Evolutionary conservation across 2,329 filamentous ascomycete species (phyloP), one percentile per base, ranked within the genome.

Genomic region (Fusarium acutatum): DNA sequence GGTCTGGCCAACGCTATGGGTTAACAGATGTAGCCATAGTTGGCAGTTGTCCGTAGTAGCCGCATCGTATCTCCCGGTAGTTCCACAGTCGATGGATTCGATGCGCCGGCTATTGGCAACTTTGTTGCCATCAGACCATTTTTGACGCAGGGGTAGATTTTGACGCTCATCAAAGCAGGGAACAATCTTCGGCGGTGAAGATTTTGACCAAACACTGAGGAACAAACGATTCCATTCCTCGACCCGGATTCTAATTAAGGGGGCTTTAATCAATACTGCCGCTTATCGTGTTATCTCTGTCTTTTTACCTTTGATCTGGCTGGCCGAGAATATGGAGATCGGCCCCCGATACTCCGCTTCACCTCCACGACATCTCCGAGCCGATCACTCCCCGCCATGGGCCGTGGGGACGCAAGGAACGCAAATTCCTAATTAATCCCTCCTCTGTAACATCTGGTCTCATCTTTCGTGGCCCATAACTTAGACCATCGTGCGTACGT

Each of bases 101-200:
- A 58, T 57, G 57, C 49, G 47, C 66, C 65, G 49, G 49, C 66
- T 71, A 73, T 58, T 67, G 71, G 69, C 69, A 73, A 67, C 60
- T 61, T 35, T 47, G 57, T 67, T 60, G 49, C 71, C 64, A 75
- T 75, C 73, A 75, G 73, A 59, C 73, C 73, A 75, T 75, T 72
- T 65, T 52, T 52, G 52, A 71, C 52, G 73, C 73, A 75, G 73
- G 73, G 73, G 73, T 71, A 69, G 41, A 44, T 73, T 37, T 62
- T 47, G 56, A 72, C 57, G 63, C 59, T 69, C 60, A 47, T 50
- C 56, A 50, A 41, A 49, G 56, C 56, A 61, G 68, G 59, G 60
- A 72, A 64, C 59, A 58, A 67, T 69, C 61, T 69, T 69, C 44
- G 46, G 67, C 71, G 71, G 71, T 67, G 59, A 67, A 71, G 57